Conservation (phyloP, 2,329 filamentous ascomycete genomes). For the Pseudogymnoascus sp. region DNA sequence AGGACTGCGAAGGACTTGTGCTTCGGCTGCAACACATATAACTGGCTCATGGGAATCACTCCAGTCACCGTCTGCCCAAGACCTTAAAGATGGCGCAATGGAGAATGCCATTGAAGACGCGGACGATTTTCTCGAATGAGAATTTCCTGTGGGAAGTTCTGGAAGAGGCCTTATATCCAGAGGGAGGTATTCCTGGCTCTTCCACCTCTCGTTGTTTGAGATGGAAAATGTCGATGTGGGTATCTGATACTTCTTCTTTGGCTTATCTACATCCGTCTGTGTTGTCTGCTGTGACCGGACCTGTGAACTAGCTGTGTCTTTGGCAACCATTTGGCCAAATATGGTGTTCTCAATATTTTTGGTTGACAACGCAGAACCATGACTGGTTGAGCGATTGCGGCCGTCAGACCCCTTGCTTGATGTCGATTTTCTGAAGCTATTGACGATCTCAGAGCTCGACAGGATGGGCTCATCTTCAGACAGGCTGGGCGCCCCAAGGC, state of each 20-base stretch:
- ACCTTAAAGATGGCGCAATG: background rate
- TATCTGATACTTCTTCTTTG: constrained; percentile 6
- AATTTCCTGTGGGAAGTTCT: background rate
- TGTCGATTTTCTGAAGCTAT: background rate
- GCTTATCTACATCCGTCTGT: constrained; percentile 10
- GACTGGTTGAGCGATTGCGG: background rate
- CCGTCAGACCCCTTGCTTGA: background rate
- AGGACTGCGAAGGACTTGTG: constrained; percentile 5
- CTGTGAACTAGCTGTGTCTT: constrained; percentile 10
- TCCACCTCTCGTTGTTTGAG: constrained; percentile 1
- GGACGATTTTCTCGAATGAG: background rate
- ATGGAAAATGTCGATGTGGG: constrained; percentile 1
- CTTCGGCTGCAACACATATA: constrained; percentile 15
- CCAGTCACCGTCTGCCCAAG: constrained; percentile 1
- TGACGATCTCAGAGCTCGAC: background rate
- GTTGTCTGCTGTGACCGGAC: background rate
- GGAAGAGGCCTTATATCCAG: constrained; percentile 17
- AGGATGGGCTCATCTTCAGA: background rate
- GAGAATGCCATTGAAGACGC: background rate
- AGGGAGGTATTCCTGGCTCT: constrained; percentile 10
- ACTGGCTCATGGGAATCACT: constrained; percentile 18
- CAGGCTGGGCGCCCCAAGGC: constrained; percentile 12
- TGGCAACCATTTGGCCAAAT: constrained; percentile 4
- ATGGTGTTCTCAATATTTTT: constrained; percentile 6
- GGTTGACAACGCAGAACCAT: background rate